Percentiles rank a stretch among this genome's conserved stretches.
Conservation (phyloP, 2,329 filamentous ascomycete genomes). For the Beauveria sp. region DNA sequence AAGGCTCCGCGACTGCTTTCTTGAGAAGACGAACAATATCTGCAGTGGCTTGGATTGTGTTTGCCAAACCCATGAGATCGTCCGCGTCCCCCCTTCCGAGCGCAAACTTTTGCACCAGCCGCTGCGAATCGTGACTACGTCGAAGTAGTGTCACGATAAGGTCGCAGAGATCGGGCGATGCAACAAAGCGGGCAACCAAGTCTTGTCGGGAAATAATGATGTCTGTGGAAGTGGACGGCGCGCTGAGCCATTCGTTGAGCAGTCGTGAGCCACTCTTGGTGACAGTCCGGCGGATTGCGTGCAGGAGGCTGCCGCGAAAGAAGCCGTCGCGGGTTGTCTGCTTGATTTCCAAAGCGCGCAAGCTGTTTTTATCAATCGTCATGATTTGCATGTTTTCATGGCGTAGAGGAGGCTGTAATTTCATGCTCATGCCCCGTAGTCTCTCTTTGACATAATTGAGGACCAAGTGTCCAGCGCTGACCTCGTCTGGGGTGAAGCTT, state of each 20-base stretch:
- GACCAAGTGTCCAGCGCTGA: conserved; percentile 70
- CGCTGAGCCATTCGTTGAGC: conserved; percentile 76
- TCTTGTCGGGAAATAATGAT: conserved; percentile 75
- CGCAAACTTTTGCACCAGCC: conserved; percentile 89
- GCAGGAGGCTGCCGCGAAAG: conserved; percentile 76
- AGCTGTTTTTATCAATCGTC: conserved; percentile 85
- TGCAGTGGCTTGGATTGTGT: conserved; percentile 68
- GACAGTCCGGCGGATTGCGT: conserved; percentile 81
- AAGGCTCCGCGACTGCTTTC: conserved; percentile 13
- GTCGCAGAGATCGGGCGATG: conserved; percentile 60
- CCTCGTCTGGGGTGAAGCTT: conserved; percentile 60
- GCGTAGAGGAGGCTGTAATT: conserved; percentile 73
- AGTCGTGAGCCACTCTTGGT: conserved; percentile 87
- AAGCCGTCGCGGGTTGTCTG: conserved; percentile 74
- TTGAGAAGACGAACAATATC: conserved; percentile 49
- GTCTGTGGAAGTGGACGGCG: conserved; percentile 78
- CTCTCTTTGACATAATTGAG: conserved; percentile 77
- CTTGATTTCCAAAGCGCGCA: conserved; percentile 82
- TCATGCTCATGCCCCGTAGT: conserved; percentile 69
- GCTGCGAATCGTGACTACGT: conserved; percentile 75
- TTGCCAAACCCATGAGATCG: conserved; percentile 76
- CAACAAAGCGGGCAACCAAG: conserved; percentile 68
- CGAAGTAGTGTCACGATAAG: conserved; percentile 60
- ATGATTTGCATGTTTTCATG: conserved; percentile 71
- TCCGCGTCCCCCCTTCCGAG: conserved; percentile 87